Evolutionary conservation across 306 rosid genomes (phyloP), one percentile per base, ranked within the genome.

Genomic region (Biancaea sappan): DNA sequence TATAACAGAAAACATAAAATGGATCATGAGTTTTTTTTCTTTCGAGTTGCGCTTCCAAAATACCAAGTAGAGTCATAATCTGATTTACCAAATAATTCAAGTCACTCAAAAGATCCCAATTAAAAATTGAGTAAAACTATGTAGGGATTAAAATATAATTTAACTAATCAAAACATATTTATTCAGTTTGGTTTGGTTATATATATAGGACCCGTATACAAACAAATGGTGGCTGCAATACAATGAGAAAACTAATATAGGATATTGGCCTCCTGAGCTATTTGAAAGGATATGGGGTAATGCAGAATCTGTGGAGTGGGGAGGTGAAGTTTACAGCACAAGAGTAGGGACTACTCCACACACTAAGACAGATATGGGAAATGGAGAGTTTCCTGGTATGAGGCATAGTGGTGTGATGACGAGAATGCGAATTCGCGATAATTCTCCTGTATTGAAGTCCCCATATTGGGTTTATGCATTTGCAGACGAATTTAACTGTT

Each of bases 221-320:
- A 78, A 69, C 62, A 85, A 85, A 43, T 91, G 92, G 93, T 91
- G 93, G 93, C 78, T 88, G 76, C 91, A 84, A 60, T 90, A 84
- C 53, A 89, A 84, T 32, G 88, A 83, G 69, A 71, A 73, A 28
- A 78, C 60, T 10, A 78, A 76, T 58, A 76, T 88, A 47, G 90
- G 94, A 4, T 91, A 91, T 68, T 91, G 94, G 94, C 97, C 92
- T 6, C 18, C 69, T 0, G 88, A 85, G 70, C 50, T 91, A 60
- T 87, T 91, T 38, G 0, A 11, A 1, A n/a, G n/a, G 48, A 48
- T 1, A 43, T 88, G 40, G 13, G 62, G 7, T 59, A 66, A 81
- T 11, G 97, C 94, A 6, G 80, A 75, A 21, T 72, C 86, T 3
- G 94, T 87, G 57, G 87, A 88, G 13, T 88, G 97, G 97, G 90